Evolutionary conservation across 1,284 basidiomycete species (phyloP).

Genomic region (Ustilago cynodontis): DNA sequence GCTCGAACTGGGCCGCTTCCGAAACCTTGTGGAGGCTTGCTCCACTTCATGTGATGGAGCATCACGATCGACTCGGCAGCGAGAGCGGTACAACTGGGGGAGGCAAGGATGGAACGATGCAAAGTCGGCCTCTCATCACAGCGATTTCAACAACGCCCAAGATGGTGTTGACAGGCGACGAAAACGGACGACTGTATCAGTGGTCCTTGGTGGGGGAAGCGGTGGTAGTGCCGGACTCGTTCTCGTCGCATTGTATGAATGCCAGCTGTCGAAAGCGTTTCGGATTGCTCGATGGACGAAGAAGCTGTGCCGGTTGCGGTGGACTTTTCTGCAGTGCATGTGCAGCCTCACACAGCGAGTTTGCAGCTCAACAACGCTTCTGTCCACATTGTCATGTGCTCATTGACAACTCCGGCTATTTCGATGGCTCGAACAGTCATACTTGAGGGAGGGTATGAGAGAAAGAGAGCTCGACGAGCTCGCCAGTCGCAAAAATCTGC

Average conservation of each 20-base stretch:
- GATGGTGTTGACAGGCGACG: constrained; percentile 62
- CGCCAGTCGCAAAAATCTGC: no score
- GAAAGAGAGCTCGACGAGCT: constrained; percentile 4
- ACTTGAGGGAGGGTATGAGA: no score
- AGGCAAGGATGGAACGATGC: constrained; percentile 2
- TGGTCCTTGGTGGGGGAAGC: constrained; percentile 65
- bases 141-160: constrained; percentile 28
- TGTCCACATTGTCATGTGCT: constrained; percentile 37
- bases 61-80: constrained; percentile 41
- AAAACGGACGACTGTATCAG: constrained; percentile 56
- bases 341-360: constrained; percentile 27
- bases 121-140: constrained; percentile 37
- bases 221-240: constrained; percentile 49
- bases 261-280: constrained; percentile 50
- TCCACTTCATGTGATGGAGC: constrained; percentile 55
- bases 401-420: constrained; percentile 34
- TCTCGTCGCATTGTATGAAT: constrained; percentile 50
- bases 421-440: constrained; percentile 11
- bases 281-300: constrained; percentile 57
- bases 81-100: not conserved
- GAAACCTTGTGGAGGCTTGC: constrained; percentile 41
- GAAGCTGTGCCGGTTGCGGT: constrained; percentile 57
- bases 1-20: not conserved
- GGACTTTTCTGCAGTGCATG: constrained; percentile 59
- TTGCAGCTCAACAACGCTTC: constrained; percentile 33